Evolutionary conservation across 331 rosid genomes (phyloP), one percentile per base, ranked within the genome.

Genomic region (Dryas integrifolia): DNA sequence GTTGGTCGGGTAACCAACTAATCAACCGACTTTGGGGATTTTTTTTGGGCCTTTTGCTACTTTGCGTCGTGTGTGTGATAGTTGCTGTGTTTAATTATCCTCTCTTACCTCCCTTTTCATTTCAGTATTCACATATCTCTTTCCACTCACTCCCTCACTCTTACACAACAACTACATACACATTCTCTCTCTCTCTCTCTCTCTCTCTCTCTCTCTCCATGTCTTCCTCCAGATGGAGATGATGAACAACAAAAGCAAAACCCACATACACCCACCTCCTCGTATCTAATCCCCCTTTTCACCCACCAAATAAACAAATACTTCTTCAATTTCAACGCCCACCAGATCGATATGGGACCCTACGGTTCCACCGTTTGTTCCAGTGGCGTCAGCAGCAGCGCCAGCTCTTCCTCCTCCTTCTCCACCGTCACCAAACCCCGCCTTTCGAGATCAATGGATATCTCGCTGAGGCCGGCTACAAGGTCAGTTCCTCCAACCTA

Each of bases 391-490:
- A 71, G 79, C 64, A 70, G 85, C 73, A 72, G 77, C 76, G 77
- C 85, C 11, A 73, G 86, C 66, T 80, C 84, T 16, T 77, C 85
- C 7, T 81, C 83, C 35, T 51, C 84, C 26, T 78, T 85, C 35
- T 63, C 1, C 24, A 21, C 82, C 10, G 39, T 30, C 45, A 77
- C 82, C 69, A 84, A 82, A 18, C 79, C 74, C 75, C 71, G 0
- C 8, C 50, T 21, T 21, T 0, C 50, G 94, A 89, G 9, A 85
- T 92, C 70, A 92, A 88, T 12, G 88, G 87, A 5, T 82, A 43
- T 11, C 91, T 92, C 9, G 96, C 90, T 49, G 90, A 77, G 6
- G 94, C 90, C 0, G 96, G 97, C 4, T 92, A 92, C 78, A 89
- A 75, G 70, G 90, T 92, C 67, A 80, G 88, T 18, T 79, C 92